Percentiles rank a stretch among this genome's conserved stretches.
These are phyloP conservation scores for Saposhnikovia divaricata DNA, from an alignment of 129 eudicot species.

Conservation along the genomic window DNA sequence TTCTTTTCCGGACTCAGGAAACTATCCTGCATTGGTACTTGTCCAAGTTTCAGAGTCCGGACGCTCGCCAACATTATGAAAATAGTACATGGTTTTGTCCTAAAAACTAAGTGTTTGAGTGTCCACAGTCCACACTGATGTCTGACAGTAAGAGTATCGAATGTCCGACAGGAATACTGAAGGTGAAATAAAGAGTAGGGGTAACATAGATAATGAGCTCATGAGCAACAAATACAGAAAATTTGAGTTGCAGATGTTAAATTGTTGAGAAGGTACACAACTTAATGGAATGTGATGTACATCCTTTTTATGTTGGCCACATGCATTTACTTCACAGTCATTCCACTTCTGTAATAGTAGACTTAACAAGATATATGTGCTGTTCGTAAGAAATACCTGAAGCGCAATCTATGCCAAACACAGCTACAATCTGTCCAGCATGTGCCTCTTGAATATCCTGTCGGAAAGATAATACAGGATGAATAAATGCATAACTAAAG, in stretches of 20 bases:
- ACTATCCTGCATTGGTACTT: not conserved
- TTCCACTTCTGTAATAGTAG: too few relatives aligned
- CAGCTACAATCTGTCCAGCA: conserved; percentile 99
- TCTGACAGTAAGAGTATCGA: not conserved
- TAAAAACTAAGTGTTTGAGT: not conserved
- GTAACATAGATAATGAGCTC: not conserved
- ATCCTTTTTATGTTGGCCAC: not conserved
- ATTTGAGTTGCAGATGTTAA: not conserved
- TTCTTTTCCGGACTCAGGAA: not conserved
- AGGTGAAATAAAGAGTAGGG: not conserved
- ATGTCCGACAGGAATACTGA: not conserved
- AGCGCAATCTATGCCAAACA: conserved; percentile 97
- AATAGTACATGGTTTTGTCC: not conserved
- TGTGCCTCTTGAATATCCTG: conserved; percentile 99
- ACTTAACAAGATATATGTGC: not conserved
- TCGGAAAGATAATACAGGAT: conserved; percentile 8
- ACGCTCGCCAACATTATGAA: not conserved
- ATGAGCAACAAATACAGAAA: not conserved
- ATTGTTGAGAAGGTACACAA: not conserved
- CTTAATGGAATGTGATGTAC: not conserved
- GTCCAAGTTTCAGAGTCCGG: not conserved
- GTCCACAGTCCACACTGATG: not conserved
- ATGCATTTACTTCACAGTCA: not conserved
- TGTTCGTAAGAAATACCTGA: conserved; percentile 43
- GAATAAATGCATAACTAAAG: not conserved